Evolutionary conservation across 2,329 filamentous ascomycete species (phyloP), one percentile per base, ranked within the genome.

Genomic region (Pseudogymnoascus sp.): DNA sequence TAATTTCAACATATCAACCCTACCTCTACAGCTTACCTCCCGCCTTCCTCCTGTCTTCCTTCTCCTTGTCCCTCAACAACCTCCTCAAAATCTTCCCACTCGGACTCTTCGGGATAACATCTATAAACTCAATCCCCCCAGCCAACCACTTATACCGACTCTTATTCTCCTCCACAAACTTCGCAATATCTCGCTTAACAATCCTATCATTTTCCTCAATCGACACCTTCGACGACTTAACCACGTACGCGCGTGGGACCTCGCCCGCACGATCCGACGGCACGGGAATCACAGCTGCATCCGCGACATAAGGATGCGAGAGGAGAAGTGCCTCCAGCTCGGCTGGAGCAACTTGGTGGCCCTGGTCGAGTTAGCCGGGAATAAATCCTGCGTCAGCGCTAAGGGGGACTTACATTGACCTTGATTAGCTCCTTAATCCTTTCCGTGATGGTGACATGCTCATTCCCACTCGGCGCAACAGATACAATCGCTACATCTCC

Each of bases 361-460:
- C 90, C 85, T 90, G 75, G 33, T 39, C 5, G 8, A 11, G 41
- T 66, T 62, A 66, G 61, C n/a, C 25, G n/a, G 12, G 30, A 8
- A 33, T 15, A 3, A 12, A 4, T n/a, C n/a, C 30, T 20, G 47
- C 12, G 35, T 7, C 22, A 25, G 15, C 11, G 41, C 5, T 9
- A 39, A 58, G 25, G 80, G 74, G 12, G 63, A 69, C 72, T 18
- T 75, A 87, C 86, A 78, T 90, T 90, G 69, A 90, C 87, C 71
- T 90, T 90, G 74, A 91, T 90, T 59, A 90, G 76, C 69, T 91
- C 85, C 75, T 89, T 89, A 68, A 89, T 87, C 4, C 92, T 84
- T 71, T 96, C 92, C 1, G 91, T 88, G 62, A 97, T 87, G 71
- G 91, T 87, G 57, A 96, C 72, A 69, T 97, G 92, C 73, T 96